Conservation (phyloP, 2,329 filamentous ascomycete genomes). For the Calycina herbarum region DNA sequence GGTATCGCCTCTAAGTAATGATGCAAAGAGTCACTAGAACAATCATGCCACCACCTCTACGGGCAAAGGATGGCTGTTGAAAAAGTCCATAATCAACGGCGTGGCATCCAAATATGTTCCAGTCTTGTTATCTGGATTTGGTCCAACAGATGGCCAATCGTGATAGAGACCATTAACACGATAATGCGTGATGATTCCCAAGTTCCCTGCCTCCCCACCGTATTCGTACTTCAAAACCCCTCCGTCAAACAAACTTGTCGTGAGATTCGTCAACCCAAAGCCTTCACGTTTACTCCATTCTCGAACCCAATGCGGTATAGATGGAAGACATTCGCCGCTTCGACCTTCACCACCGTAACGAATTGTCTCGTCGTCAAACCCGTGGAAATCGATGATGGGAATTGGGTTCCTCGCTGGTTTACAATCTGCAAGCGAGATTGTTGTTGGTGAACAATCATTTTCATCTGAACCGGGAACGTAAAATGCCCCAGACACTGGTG, state of each 20-base stretch:
- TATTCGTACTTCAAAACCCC: slow-evolving; percentile 9
- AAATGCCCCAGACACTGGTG: slow-evolving; percentile 44
- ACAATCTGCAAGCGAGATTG: slow-evolving; percentile 10
- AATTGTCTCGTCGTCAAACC: background rate
- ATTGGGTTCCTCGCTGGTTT: slow-evolving; percentile 1
- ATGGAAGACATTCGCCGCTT: slow-evolving; percentile 2
- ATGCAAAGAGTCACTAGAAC: too few relatives aligned
- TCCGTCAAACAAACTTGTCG: slow-evolving; percentile 7
- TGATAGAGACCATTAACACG: slow-evolving; percentile 7
- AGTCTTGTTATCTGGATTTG: slow-evolving; percentile 3
- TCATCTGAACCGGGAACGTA: slow-evolving; percentile 33
- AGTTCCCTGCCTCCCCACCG: slow-evolving; percentile 17
- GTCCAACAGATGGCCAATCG: slow-evolving; percentile 15
- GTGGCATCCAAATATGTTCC: slow-evolving; percentile 17
- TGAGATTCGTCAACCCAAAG: slow-evolving; percentile 13
- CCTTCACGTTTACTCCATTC: slow-evolving; percentile 12
- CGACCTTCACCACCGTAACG: background rate
- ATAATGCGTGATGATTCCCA: slow-evolving; percentile 16
- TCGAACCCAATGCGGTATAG: slow-evolving; percentile 12
- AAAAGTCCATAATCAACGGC: slow-evolving; percentile 25
- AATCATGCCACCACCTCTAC: background rate
- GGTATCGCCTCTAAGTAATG: too few relatives aligned
- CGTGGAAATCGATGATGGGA: slow-evolving; percentile 15
- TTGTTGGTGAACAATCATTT: slow-evolving; percentile 5
- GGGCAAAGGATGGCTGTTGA: slow-evolving; percentile 31